phyloP scores from a whole-genome alignment of 176 grass and related monocot species.

The Avena eriantha region DNA sequence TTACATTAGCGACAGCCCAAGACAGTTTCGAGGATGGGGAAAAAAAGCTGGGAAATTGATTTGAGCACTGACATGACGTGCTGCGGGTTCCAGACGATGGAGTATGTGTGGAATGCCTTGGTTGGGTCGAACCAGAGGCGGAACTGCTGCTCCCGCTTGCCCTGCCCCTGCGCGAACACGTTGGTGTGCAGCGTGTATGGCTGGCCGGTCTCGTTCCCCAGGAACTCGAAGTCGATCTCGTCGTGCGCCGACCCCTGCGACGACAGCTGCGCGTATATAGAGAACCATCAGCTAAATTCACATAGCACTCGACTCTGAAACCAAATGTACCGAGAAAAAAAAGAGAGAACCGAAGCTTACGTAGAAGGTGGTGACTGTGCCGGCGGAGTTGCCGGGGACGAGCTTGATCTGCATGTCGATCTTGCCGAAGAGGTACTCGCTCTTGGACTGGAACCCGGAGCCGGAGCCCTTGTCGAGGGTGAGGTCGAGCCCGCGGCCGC shows the following conservation, averaged over 20 bases:
- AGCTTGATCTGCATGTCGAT: conserved; percentile 94
- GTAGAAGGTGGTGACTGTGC: conserved; percentile 82
- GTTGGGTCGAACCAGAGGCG: conserved; percentile 91
- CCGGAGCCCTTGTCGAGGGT: conserved; percentile 67
- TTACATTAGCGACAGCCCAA: too few relatives aligned
- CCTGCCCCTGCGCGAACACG: conserved; percentile 62
- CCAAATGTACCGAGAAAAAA: background rate
- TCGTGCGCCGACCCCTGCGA: conserved; percentile 67
- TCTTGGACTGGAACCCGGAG: conserved; percentile 77
- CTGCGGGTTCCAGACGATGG: conserved; percentile 72
- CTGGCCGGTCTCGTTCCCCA: conserved; percentile 70
- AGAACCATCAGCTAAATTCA: background rate
- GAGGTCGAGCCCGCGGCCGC: conserved; percentile 69
- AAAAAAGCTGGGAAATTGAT: background rate
- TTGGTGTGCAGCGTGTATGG: conserved; percentile 88
- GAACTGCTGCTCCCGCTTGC: conserved; percentile 79
- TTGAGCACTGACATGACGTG: conserved; percentile 66
- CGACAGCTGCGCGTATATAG: conserved; percentile 44
- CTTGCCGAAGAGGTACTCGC: conserved; percentile 78
- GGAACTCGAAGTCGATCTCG: conserved; percentile 93
- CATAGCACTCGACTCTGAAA: background rate
- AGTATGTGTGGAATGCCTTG: conserved; percentile 76
- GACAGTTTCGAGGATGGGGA: background rate
- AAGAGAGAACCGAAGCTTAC: conserved; percentile 14
- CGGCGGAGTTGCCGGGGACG: conserved; percentile 80